These are phyloP conservation scores for Colletotrichum destructivum DNA, from an alignment of 2,329 filamentous ascomycete species.

Conservation along the genomic window DNA sequence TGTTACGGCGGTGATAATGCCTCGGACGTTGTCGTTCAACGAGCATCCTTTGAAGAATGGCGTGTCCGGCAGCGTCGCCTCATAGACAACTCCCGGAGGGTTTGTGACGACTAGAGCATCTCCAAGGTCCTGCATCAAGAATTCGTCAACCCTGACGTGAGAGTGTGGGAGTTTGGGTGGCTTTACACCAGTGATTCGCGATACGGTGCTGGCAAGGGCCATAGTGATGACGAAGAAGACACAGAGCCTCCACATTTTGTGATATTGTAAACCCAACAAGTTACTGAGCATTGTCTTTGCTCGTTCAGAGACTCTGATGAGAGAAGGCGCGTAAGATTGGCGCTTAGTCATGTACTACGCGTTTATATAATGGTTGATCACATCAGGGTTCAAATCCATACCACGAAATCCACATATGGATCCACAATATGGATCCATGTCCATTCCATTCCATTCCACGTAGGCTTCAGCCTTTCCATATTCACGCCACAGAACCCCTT, in stretches of 20 bases:
- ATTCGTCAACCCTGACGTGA: not conserved
- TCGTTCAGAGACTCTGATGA: not conserved
- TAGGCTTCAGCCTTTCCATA: too few relatives aligned
- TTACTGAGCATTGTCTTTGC: not conserved
- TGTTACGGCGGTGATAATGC: constrained; percentile 64
- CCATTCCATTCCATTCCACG: too few relatives aligned
- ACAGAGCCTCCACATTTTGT: constrained; percentile 43
- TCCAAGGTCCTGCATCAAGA: constrained; percentile 53
- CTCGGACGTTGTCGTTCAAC: constrained; percentile 68
- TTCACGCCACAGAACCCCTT: too few relatives aligned
- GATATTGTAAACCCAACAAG: not conserved
- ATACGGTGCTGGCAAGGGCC: constrained; percentile 48
- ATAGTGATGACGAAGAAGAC: constrained; percentile 47
- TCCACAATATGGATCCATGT: too few relatives aligned
- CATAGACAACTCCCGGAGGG: constrained; percentile 67
- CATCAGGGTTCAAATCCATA: too few relatives aligned
- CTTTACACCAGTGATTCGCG: constrained; percentile 45
- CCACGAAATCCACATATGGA: too few relatives aligned
- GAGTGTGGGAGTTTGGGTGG: not conserved
- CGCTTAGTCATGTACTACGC: not conserved
- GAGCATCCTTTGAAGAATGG: constrained; percentile 65
- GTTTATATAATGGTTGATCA: not conserved
- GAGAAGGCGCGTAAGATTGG: not conserved
- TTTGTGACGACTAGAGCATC: constrained; percentile 71
- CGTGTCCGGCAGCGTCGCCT: constrained; percentile 68